These are phyloP conservation scores for Neospora caninum DNA, from an alignment of 169 alveolate genomes.

Conservation along the genomic window DNA sequence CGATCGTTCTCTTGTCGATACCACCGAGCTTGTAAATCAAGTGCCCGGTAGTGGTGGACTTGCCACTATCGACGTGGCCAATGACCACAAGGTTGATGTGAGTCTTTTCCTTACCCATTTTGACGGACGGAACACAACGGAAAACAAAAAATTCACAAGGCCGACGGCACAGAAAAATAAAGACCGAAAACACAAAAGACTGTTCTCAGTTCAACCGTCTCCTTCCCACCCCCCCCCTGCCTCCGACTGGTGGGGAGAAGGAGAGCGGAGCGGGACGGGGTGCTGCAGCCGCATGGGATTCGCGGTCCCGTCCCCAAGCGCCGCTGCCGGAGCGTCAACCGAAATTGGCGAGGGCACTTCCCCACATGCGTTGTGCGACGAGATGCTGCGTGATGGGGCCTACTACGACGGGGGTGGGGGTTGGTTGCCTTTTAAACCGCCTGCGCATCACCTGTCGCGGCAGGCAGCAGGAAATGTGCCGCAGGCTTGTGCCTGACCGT, in stretches of 20 bases:
- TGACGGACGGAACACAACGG: constrained; percentile 7
- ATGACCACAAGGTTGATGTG: constrained; percentile 94
- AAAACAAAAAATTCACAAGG: not conserved
- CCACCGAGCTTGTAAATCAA: constrained; percentile 96
- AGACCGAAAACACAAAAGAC: not conserved
- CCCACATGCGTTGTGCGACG: constrained; percentile 2
- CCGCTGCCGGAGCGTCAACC: not conserved
- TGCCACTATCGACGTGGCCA: constrained; percentile 99
- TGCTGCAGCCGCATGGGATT: not conserved
- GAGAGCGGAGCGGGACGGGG: not conserved
- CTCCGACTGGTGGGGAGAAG: not conserved
- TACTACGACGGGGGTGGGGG: not conserved
- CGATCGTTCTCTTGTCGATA: constrained; percentile 94
- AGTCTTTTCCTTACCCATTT: constrained; percentile 84
- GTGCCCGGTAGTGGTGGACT: constrained; percentile 97
- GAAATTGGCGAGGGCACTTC: not conserved
- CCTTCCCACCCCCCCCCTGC: constrained; percentile 12
- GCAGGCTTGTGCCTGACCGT: not conserved
- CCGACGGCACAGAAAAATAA: not conserved
- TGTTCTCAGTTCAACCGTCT: not conserved
- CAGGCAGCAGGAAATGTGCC: not conserved
- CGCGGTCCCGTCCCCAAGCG: not conserved
- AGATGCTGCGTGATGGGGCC: not conserved
- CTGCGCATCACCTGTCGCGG: not conserved
- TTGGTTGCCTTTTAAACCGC: not conserved